Base-by-base conservation (phyloP, 495 filamentous ascomycete species). In the Daldinia vernicosa region DNA sequence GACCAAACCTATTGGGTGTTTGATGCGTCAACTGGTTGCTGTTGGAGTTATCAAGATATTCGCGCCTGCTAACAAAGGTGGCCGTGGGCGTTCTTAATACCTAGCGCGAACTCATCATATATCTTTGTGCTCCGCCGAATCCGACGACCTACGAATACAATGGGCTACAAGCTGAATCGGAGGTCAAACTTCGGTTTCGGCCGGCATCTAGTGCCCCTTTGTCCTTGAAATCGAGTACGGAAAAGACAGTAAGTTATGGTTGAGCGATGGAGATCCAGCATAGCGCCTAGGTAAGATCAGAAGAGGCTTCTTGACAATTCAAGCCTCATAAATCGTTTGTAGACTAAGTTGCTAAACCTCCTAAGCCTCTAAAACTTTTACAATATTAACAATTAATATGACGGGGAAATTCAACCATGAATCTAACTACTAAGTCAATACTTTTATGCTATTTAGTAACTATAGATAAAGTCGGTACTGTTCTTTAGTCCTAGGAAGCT, bases 51-150 rank as follows among this genome's bases (percentile, higher is more conserved):
- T 12, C 35, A 45, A 53, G 35, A 65, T 61, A 61, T 61, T 24
- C 45, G 15, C 3, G 12, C 50, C 30, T 8, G n/a, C 15, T 19
- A 53, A 71, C 69, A 71, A 71, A 71, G 69, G 24, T 47, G 26
- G 35, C 17, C 17, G 24, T 51, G 35, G 1, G 12, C 8, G 17
- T 33, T 5, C 28, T 12, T 6, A 69, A 26, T 14, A n/a, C n/a
- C n/a, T n/a, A 64, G 2, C 32, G 43, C 4, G 15, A 19, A 15
- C 7, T 50, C 4, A 6, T 15, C 17, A 43, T 17, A n/a, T 4
- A 14, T 30, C 69, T 71, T 71, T 71, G 63, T 71, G 6, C 40
- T 47, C 52, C 27, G 58, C 69, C 63, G 69, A 71, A 71, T 71
- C 69, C 69, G 69, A 71, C 9, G 27, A 26, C 22, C 8, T 24